Evolutionary conservation across 1,284 basidiomycete species (phyloP), one percentile per base, ranked within the genome.

Genomic region (Cystobasidium sp.): DNA sequence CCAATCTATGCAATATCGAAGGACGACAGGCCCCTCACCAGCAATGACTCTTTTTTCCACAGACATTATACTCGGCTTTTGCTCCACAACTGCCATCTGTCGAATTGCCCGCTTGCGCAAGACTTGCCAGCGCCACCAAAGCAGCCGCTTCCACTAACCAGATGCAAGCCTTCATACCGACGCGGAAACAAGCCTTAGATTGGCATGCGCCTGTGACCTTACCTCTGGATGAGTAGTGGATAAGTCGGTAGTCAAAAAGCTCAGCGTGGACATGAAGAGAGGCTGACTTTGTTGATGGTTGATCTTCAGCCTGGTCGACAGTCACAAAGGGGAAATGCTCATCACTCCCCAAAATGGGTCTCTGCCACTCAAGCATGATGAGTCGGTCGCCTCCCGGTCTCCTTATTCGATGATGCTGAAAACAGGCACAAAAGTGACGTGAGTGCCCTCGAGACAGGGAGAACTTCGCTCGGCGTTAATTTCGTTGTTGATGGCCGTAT

Each of bases 11-110:
- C 31, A 31, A 31, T 31, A 31, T 31, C 31, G 31, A 39, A 56
- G 65, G 4, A 31, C 8, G 8, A 22, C 9, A 22, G 47, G 9
- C 9, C 7, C 20, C 55, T 47, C n/a, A 68, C 53, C 66, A 68
- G 55, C 66, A 68, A 37, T 68, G 66, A 18, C 49, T 47, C 6
- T 14, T 20, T 20, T 68, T 44, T 12, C 39, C 44, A n/a, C 66
- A 68, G 14, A 52, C 52, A 8, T 24, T 43, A 16, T 37, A 59
- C 37, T 52, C 66, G 37, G 56, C 58, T 18, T 16, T 39, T 9
- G 64, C 47, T 16, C 66, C 66, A 47, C 66, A 68, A 14, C 37
- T 44, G 24, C 66, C 66, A 46, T 68, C 55, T 68, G 66, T 68
- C 10, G 53, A 46, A 41, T 68, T 68, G 6, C 66, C 66, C 6